phyloP scores from a whole-genome alignment of 116 monocot genomes.

The Papilionanthe hybrid region DNA sequence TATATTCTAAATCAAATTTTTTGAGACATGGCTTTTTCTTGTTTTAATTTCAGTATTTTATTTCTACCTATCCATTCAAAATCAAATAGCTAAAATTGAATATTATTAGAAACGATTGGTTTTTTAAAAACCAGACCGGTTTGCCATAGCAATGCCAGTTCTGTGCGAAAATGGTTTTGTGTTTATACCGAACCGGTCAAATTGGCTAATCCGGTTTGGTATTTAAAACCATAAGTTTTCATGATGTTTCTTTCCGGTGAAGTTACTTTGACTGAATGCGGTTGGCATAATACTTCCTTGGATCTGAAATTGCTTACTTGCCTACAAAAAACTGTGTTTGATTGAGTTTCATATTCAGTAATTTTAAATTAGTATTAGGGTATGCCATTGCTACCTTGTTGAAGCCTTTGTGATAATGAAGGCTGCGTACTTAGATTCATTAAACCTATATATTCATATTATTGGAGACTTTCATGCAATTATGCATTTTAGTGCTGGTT shows the following conservation, averaged over 20 bases:
- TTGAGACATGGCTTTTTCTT: too few relatives aligned
- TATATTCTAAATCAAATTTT: too few relatives aligned
- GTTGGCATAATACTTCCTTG: neutral
- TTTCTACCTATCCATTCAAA: too few relatives aligned
- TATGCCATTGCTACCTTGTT: neutral
- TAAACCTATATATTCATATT: neutral
- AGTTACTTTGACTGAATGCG: conserved; percentile 1
- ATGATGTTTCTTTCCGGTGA: neutral
- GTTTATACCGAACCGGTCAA: too few relatives aligned
- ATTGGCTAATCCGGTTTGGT: too few relatives aligned
- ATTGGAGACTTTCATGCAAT: neutral
- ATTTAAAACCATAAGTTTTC: too few relatives aligned
- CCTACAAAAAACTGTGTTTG: neutral
- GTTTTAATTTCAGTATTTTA: too few relatives aligned
- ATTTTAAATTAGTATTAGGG: neutral
- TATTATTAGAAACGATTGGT: too few relatives aligned
- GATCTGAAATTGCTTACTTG: neutral
- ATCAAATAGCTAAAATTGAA: too few relatives aligned
- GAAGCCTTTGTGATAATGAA: neutral
- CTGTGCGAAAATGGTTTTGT: too few relatives aligned
- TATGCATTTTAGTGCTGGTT: neutral
- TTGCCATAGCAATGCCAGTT: too few relatives aligned
- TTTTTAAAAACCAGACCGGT: too few relatives aligned
- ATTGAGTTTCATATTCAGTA: neutral
- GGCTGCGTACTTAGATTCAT: neutral